Percentiles rank a stretch among this genome's conserved stretches.
Conservation (phyloP, 805 yeast genomes). For the Monosporozyma unispora region DNA sequence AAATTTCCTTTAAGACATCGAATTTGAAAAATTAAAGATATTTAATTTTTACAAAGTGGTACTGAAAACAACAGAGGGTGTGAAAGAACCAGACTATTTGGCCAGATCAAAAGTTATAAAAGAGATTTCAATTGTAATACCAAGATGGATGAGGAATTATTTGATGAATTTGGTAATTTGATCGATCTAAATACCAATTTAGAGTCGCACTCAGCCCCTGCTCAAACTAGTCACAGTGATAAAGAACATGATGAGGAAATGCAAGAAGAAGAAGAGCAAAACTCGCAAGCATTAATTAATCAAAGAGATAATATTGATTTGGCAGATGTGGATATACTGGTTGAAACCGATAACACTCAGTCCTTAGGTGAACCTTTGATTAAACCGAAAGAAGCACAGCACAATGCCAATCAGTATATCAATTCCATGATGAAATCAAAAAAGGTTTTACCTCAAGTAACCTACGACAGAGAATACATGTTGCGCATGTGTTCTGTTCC, state of each 20-base stretch:
- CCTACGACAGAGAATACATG: conserved; percentile 58
- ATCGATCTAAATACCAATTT: conserved; percentile 9
- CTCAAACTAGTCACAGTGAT: background rate
- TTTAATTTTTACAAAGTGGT: background rate
- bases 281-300: background rate
- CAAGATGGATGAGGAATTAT: conserved; percentile 59
- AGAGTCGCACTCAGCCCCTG: background rate
- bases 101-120: background rate
- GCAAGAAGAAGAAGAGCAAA: conserved; percentile 9
- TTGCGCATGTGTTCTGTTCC: conserved; percentile 43
- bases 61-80: background rate
- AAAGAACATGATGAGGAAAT: background rate
- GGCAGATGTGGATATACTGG: conserved; percentile 52
- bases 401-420: background rate
- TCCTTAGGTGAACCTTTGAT: conserved; percentile 56
- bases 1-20: background rate
- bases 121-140: background rate
- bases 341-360: conserved; percentile 46
- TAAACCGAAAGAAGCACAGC: conserved; percentile 34
- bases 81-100: background rate
- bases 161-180: conserved; percentile 52
- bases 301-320: background rate
- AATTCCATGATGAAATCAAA: conserved; percentile 25
- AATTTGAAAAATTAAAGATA: background rate
- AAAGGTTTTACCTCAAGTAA: conserved; percentile 44